Evolutionary conservation across 768 basidiomycete species (phyloP).

Genomic region (Suillus paluster): DNA sequence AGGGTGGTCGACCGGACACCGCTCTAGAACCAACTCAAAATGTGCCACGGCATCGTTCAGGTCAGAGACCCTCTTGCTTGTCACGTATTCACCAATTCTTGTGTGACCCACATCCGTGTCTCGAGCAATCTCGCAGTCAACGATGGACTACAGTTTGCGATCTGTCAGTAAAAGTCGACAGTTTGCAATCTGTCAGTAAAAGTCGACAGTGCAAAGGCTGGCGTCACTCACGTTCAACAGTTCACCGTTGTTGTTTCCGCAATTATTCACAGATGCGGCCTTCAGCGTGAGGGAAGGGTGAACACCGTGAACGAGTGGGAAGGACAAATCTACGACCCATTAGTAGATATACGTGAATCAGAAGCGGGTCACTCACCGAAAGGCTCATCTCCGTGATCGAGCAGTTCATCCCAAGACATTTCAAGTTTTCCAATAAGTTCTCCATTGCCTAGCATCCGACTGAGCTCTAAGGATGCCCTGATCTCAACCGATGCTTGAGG

Average conservation of each 20-base stretch:
- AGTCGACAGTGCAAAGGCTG: neutral
- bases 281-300: neutral
- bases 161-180: too few species aligned
- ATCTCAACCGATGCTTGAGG: neutral
- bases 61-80: neutral
- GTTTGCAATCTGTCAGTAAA: neutral
- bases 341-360: neutral
- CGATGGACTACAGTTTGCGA: neutral
- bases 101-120: neutral
- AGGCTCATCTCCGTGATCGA: neutral
- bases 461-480: neutral
- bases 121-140: neutral
- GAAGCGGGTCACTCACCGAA: neutral
- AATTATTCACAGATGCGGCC: neutral
- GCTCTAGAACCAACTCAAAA: constrained; percentile 3
- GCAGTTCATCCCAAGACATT: neutral
- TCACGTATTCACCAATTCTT: neutral
- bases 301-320: neutral
- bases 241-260: neutral
- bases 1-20: constrained; percentile 12
- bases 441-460: neutral
- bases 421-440: neutral
- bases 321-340: neutral
- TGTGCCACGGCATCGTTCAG: neutral
- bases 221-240: neutral